These are phyloP conservation scores for Verticillium nonalfalfae DNA, from an alignment of 2,329 filamentous ascomycete species.

Conservation along the genomic window DNA sequence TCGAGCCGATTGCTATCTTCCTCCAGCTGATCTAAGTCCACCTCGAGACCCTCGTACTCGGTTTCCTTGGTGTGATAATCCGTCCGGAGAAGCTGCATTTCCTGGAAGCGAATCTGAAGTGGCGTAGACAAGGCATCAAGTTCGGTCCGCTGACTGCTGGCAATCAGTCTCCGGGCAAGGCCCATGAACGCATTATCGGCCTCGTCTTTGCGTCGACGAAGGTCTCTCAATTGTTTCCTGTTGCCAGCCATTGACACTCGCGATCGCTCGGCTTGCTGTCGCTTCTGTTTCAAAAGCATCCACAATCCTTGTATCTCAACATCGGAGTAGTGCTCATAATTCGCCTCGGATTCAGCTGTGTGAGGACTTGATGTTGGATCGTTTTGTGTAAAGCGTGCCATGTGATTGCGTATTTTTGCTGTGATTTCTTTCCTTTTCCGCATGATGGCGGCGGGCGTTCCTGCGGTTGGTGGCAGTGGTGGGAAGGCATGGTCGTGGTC, in stretches of 20 bases:
- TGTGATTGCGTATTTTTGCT: conserved; percentile 25
- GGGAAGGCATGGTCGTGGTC: conserved; percentile 1
- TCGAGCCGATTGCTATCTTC: conserved; percentile 27
- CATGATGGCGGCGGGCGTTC: not conserved
- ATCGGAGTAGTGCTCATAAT: conserved; percentile 7
- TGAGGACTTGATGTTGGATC: conserved; percentile 9
- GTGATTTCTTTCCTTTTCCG: conserved; percentile 10
- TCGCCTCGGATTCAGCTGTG: too few species aligned
- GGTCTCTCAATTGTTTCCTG: conserved; percentile 21
- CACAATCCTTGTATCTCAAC: conserved; percentile 26
- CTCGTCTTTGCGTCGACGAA: conserved; percentile 24
- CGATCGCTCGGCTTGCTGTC: conserved; percentile 19
- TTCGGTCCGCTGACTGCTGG: conserved; percentile 15
- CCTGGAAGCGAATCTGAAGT: conserved; percentile 15
- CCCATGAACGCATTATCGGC: conserved; percentile 34
- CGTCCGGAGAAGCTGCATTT: conserved; percentile 29
- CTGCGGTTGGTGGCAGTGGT: conserved; percentile 9
- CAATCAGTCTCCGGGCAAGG: conserved; percentile 27
- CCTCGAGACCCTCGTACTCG: conserved; percentile 28
- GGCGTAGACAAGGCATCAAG: conserved; percentile 10
- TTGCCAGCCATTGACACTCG: conserved; percentile 23
- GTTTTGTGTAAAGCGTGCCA: conserved; percentile 22
- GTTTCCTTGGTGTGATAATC: conserved; percentile 28
- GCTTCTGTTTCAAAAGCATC: conserved; percentile 26
- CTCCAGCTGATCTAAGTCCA: conserved; percentile 26